A percentile compares a stretch with the other conserved stretches of the same genome.
phyloP scores from a whole-genome alignment of 768 basidiomycete species.

The Suillus decipiens region DNA sequence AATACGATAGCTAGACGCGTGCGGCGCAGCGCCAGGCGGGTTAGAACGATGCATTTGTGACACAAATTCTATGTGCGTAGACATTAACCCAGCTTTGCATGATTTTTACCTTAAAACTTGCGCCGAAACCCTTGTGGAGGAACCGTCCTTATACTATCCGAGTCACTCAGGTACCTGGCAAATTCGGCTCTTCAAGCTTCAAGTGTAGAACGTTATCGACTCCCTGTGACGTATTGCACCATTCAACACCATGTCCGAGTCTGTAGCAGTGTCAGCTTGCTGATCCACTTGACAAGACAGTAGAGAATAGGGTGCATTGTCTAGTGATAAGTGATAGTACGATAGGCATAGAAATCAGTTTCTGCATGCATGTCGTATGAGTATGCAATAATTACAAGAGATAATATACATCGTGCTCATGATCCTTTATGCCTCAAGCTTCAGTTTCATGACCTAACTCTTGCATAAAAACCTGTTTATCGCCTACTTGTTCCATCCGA shows the following conservation, averaged over 20 bases:
- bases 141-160: neutral
- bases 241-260: neutral
- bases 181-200: neutral
- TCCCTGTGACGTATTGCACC: no score
- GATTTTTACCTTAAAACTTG: neutral
- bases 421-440: constrained; percentile 9
- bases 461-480: constrained; percentile 71
- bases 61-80: neutral
- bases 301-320: neutral
- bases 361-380: constrained; percentile 3
- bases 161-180: no score
- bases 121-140: neutral
- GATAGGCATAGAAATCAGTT: constrained; percentile 3
- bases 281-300: neutral
- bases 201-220: neutral
- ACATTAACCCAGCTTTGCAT: neutral
- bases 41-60: neutral
- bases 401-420: constrained; percentile 22
- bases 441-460: constrained; percentile 28
- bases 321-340: constrained; percentile 1
- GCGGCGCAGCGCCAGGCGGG: neutral
- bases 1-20: neutral
- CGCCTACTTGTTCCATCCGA: constrained; percentile 70
- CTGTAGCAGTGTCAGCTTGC: neutral
- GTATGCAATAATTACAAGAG: constrained; percentile 6